Evolutionary conservation across 176 grass and related monocot species (phyloP), one percentile per base, ranked within the genome.

Genomic region (Themeda triandra): DNA sequence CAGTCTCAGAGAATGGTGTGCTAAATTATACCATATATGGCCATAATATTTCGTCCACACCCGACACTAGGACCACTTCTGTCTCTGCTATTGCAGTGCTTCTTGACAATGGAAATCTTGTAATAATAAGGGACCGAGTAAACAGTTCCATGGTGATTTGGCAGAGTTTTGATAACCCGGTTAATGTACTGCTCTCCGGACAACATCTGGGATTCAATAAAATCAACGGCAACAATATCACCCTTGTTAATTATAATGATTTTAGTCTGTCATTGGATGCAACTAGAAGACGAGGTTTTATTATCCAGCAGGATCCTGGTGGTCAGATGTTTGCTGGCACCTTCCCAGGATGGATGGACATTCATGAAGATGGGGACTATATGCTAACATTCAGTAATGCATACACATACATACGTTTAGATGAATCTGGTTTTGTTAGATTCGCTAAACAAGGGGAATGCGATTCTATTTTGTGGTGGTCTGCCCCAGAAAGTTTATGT

Each of bases 51-150:
- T n/a, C n/a, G 40, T 23, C 13, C 5, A 71, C 51, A 28, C 6
- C 6, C 17, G 6, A 4, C 29, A 63, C 3, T 1, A 18, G 10
- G 13, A 28, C 6, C 6, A 36, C 28, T 49, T 80, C 41, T 13
- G 7, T 60, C 7, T 35, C 24, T 77, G 6, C 15, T 10, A 6
- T 30, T 41, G 78, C 83, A 63, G 23, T 90, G 14, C 82, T 90
- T 14, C 78, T 86, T 82, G 83, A 82, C 27, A 89, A 3, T 0
- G 88, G 83, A 58, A 86, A 89, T 76, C 60, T 89, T 13, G 30
- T 86, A 19, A 3, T 90, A 18, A 81, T n/a, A n/a, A n/a, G 73
- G 77, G 70, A 90, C 8, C 3, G 21, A 72, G 11, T 18, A 6
- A 81, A 86, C 25, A 84, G 8, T 32, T 72, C 68, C 60, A 12